A percentile compares a stretch with the other conserved stretches of the same genome.
Conservation (phyloP, 352 stramenopile genomes). For the Phytophthora boehmeriae region DNA sequence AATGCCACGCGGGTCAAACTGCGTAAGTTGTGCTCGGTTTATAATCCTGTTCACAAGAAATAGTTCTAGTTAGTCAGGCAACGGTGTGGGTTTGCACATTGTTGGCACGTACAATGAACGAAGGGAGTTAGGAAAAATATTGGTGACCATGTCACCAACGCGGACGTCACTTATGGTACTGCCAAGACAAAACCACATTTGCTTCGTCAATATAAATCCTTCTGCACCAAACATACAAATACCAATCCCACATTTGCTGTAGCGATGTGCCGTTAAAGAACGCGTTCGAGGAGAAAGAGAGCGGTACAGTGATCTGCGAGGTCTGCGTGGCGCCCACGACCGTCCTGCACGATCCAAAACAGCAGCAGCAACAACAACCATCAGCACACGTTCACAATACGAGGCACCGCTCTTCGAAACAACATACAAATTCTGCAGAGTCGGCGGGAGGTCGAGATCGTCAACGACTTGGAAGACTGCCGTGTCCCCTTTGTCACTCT, state of each 20-base stretch:
- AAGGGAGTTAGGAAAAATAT: slow-evolving; percentile 69
- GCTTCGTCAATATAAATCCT: slow-evolving; percentile 12
- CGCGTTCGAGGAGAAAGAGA: slow-evolving; percentile 56
- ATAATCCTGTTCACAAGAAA: slow-evolving; percentile 51
- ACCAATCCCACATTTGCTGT: slow-evolving; percentile 49
- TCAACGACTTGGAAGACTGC: slow-evolving; percentile 64
- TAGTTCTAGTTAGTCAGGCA: neutral
- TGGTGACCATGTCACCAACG: slow-evolving; percentile 63
- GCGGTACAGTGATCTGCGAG: slow-evolving; percentile 54
- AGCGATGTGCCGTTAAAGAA: slow-evolving; percentile 53
- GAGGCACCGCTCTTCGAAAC: slow-evolving; percentile 4
- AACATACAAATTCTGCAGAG: slow-evolving; percentile 66
- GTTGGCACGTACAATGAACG: slow-evolving; percentile 56
- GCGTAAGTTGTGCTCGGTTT: slow-evolving; percentile 55
- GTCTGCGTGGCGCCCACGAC: slow-evolving; percentile 59
- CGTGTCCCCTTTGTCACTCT: slow-evolving; percentile 68
- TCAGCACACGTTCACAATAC: neutral
- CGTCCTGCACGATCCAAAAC: slow-evolving; percentile 38
- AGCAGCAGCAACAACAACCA: neutral
- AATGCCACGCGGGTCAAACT: slow-evolving; percentile 62
- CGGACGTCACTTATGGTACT: slow-evolving; percentile 65
- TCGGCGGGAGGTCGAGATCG: slow-evolving; percentile 51
- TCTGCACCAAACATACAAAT: neutral
- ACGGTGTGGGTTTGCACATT: too few relatives aligned
- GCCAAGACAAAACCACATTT: slow-evolving; percentile 3